phyloP scores from a whole-genome alignment of 441 rosid species.

The Cnidoscolus chayamansa region DNA sequence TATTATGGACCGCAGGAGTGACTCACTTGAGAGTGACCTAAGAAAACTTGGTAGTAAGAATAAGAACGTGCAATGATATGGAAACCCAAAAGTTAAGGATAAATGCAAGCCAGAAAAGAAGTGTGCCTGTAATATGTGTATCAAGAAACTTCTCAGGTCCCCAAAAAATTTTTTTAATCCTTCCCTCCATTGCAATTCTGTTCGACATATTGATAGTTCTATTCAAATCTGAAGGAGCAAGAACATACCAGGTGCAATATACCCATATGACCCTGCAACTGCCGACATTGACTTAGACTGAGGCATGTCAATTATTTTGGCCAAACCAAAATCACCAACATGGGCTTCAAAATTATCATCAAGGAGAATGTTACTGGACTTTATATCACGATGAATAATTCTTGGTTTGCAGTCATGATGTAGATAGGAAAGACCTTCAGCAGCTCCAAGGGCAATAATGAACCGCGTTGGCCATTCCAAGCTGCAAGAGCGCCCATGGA shows the following conservation, averaged over 20 bases:
- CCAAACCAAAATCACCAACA: constrained; percentile 97
- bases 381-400: constrained; percentile 90
- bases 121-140: no score
- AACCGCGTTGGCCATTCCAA: constrained; percentile 89
- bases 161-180: no score
- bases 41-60: background rate
- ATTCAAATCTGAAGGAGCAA: background rate
- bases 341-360: constrained; percentile 89
- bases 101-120: background rate
- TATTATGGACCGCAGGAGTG: background rate
- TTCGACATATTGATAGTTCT: background rate
- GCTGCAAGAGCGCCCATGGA: constrained; percentile 58
- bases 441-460: constrained; percentile 84
- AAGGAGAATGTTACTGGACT: constrained; percentile 83
- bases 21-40: background rate
- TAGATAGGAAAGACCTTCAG: constrained; percentile 94
- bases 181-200: background rate
- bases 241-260: constrained; percentile 88
- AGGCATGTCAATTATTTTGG: constrained; percentile 95
- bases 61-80: background rate
- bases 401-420: constrained; percentile 96
- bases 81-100: background rate
- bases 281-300: constrained; percentile 95
- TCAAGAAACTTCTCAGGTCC: no score
- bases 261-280: constrained; percentile 95